phyloP scores from a whole-genome alignment of 2,329 filamentous ascomycete genomes.

The Aureobasidium sp. region DNA sequence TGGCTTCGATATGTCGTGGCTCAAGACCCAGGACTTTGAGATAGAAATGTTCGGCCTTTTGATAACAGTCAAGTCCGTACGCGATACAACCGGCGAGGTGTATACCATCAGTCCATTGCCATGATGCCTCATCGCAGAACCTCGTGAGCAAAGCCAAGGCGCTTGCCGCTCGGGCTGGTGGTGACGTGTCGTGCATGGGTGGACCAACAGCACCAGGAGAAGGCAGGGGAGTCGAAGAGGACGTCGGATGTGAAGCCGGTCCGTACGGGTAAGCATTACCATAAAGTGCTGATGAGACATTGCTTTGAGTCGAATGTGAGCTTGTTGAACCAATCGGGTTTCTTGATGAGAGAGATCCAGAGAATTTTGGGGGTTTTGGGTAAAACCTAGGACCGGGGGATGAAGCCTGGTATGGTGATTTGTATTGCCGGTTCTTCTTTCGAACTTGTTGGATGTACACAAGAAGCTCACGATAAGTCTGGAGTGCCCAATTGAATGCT shows the following conservation, averaged over 20 bases:
- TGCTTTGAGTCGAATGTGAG: not conserved
- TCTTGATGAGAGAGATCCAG: conserved; percentile 29
- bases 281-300: not conserved
- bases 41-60: conserved; percentile 68
- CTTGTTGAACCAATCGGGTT: not conserved
- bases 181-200: conserved; percentile 31
- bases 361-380: conserved; percentile 51
- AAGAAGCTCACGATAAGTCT: conserved; percentile 41
- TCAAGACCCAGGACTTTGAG: conserved; percentile 55
- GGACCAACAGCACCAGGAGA: conserved; percentile 25
- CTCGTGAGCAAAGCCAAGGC: conserved; percentile 64
- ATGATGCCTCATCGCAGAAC: conserved; percentile 69
- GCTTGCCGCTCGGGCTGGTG: conserved; percentile 47
- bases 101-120: conserved; percentile 91
- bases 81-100: conserved; percentile 83
- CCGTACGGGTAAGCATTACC: conserved; percentile 8
- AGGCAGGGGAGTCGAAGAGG: not conserved
- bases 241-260: conserved; percentile 21
- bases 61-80: conserved; percentile 79
- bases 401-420: conserved; percentile 32
- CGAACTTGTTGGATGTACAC: conserved; percentile 39
- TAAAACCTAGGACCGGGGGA: conserved; percentile 48
- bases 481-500: conserved; percentile 38
- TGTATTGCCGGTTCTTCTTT: conserved; percentile 28
- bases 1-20: conserved; percentile 76